These are phyloP conservation scores for Acanthamoeba culbertsoni DNA, from an alignment of 208 protist species.

Conservation along the genomic window DNA sequence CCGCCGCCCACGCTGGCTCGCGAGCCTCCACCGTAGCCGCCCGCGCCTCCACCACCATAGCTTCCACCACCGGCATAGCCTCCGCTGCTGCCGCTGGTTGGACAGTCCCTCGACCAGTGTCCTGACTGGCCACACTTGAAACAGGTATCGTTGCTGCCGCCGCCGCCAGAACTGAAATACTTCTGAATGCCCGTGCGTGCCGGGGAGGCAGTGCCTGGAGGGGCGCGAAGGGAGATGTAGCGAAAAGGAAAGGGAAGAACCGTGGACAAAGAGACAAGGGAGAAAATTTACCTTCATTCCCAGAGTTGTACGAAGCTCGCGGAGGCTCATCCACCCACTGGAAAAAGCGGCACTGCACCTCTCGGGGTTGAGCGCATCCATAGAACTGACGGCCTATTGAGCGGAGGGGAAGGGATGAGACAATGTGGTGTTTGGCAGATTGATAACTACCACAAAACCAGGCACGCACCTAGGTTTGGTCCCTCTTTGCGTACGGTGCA, in stretches of 20 bases:
- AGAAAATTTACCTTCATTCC: too few species aligned
- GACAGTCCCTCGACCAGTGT: neutral
- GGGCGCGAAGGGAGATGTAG: neutral
- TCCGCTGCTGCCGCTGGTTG: neutral
- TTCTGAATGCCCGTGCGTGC: neutral
- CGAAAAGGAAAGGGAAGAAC: neutral
- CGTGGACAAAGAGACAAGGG: neutral
- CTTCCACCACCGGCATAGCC: neutral
- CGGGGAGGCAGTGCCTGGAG: neutral
- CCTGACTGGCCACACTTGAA: conserved; percentile 15
- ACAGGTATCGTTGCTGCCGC: neutral
- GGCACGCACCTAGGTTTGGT: neutral
- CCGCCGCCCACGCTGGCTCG: neutral
- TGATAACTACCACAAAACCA: neutral
- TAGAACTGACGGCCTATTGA: neutral
- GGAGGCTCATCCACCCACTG: neutral
- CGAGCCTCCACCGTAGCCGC: neutral
- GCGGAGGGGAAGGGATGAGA: neutral
- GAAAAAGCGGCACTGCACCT: neutral
- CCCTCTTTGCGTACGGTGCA: conserved; percentile 40
- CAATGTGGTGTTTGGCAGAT: neutral
- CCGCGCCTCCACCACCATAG: neutral
- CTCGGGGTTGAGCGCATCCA: neutral
- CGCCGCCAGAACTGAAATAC: neutral
- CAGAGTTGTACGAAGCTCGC: neutral